Percentiles rank a stretch among this genome's conserved stretches.
Conservation (phyloP, 352 stramenopile genomes). For the Globisporangium perplexum region DNA sequence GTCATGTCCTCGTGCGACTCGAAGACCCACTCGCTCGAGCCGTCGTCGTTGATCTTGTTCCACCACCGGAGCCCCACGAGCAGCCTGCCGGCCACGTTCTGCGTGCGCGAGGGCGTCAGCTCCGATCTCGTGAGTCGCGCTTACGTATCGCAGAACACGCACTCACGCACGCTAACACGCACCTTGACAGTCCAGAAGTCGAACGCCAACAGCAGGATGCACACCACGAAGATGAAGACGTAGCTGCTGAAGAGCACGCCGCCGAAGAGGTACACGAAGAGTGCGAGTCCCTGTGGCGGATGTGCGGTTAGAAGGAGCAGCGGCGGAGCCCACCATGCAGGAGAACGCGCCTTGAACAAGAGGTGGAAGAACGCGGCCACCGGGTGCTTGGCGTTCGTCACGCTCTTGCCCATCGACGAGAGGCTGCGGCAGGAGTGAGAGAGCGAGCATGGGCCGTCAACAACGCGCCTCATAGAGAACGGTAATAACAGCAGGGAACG, state of each 20-base stretch:
- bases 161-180: slow-evolving; percentile 2
- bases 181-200: slow-evolving; percentile 99
- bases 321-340: neutral
- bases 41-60: slow-evolving; percentile 95
- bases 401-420: slow-evolving; percentile 59
- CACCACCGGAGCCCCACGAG: slow-evolving; percentile 97
- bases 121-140: no score
- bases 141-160: no score
- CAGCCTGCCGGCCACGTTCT: slow-evolving; percentile 85
- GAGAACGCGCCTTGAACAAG: slow-evolving; percentile 90
- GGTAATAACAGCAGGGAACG: no score
- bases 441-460: no score
- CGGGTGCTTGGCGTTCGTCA: slow-evolving; percentile 88
- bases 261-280: slow-evolving; percentile 96
- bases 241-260: slow-evolving; percentile 88
- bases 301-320: neutral
- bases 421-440: slow-evolving; percentile 25
- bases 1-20: slow-evolving; percentile 92
- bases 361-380: slow-evolving; percentile 95
- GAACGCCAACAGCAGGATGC: slow-evolving; percentile 94
- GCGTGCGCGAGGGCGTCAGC: neutral
- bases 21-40: slow-evolving; percentile 96
- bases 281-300: slow-evolving; percentile 44
- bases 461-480: no score
- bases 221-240: slow-evolving; percentile 96